Conservation (phyloP, 768 basidiomycete genomes). For the Russula lepida region DNA sequence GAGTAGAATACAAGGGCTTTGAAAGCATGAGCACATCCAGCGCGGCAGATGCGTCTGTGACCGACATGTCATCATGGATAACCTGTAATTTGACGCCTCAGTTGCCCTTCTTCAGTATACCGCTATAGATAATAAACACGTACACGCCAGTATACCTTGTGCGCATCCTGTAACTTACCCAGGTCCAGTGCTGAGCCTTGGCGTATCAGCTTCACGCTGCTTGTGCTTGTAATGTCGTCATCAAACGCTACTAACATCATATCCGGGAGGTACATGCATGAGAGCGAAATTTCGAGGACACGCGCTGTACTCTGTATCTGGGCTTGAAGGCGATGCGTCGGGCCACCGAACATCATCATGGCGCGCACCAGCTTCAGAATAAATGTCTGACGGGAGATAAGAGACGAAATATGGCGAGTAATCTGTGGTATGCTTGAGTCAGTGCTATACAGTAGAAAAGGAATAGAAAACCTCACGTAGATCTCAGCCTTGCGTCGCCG, state of each 20-base stretch:
- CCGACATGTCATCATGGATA: constrained; percentile 74
- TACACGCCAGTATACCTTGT: constrained; percentile 68
- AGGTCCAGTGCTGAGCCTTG: constrained; percentile 67
- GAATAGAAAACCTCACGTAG: constrained; percentile 43
- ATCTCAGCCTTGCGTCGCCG: constrained; percentile 57
- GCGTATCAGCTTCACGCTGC: constrained; percentile 70
- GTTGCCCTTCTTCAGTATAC: neutral
- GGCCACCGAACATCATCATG: constrained; percentile 87
- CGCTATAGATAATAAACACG: constrained; percentile 14
- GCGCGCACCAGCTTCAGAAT: constrained; percentile 75
- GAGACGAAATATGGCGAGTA: constrained; percentile 75
- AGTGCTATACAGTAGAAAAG: neutral
- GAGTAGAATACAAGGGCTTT: constrained; percentile 50
- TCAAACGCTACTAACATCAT: constrained; percentile 78
- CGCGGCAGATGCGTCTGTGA: constrained; percentile 59
- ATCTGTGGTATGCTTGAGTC: constrained; percentile 37
- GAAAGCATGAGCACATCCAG: constrained; percentile 70
- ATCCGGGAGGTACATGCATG: constrained; percentile 69
- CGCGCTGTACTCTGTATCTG: constrained; percentile 73
- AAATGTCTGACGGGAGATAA: constrained; percentile 76
- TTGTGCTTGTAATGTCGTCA: constrained; percentile 71
- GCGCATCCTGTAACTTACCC: constrained; percentile 63
- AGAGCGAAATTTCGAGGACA: constrained; percentile 67
- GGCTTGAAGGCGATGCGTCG: constrained; percentile 72
- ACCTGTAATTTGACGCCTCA: constrained; percentile 37